phyloP scores from a whole-genome alignment of 768 basidiomycete genomes.

The Suillus variegatus region DNA sequence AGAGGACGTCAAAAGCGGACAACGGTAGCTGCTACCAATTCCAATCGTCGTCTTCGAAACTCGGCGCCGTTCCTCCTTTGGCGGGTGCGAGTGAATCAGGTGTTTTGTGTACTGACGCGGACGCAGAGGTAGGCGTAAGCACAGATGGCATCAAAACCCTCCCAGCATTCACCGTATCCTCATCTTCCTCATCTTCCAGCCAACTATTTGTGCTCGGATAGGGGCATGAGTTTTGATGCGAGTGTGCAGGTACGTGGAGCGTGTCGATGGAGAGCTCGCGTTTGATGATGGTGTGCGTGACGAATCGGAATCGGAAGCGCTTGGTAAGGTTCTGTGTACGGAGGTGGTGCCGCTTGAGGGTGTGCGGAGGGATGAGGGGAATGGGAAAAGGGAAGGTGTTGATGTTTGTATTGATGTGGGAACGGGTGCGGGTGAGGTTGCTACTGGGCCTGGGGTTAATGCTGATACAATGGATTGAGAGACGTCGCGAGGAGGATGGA shows the following conservation, averaged over 20 bases:
- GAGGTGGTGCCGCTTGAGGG: conserved; percentile 14
- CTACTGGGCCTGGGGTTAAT: conserved; percentile 39
- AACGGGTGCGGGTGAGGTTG: conserved; percentile 24
- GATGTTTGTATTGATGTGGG: conserved; percentile 5
- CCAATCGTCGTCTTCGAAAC: conserved; percentile 54
- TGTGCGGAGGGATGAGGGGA: conserved; percentile 18
- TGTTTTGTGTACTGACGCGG: conserved; percentile 8
- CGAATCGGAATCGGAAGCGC: conserved; percentile 15
- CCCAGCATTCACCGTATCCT: conserved; percentile 22
- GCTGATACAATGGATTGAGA: conserved; percentile 56
- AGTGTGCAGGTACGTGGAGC: conserved; percentile 14
- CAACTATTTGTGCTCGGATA: conserved; percentile 23
- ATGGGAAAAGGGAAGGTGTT: conserved; percentile 14
- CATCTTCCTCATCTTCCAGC: conserved; percentile 43
- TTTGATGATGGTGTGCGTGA: conserved; percentile 13
- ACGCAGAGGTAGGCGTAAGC: conserved; percentile 22
- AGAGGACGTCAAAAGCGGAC: background rate
- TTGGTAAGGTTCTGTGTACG: conserved; percentile 12
- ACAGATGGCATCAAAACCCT: conserved; percentile 33
- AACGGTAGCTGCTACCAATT: conserved; percentile 46
- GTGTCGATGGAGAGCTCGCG: conserved; percentile 18
- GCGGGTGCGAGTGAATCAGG: conserved; percentile 6
- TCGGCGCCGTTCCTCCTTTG: conserved; percentile 11
- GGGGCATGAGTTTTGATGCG: conserved; percentile 12
- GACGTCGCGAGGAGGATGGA: conserved; percentile 67